Percentiles rank a stretch among this genome's conserved stretches.
phyloP scores from a whole-genome alignment of 2,329 filamentous ascomycete species.

The Cladosporium oxysporum region DNA sequence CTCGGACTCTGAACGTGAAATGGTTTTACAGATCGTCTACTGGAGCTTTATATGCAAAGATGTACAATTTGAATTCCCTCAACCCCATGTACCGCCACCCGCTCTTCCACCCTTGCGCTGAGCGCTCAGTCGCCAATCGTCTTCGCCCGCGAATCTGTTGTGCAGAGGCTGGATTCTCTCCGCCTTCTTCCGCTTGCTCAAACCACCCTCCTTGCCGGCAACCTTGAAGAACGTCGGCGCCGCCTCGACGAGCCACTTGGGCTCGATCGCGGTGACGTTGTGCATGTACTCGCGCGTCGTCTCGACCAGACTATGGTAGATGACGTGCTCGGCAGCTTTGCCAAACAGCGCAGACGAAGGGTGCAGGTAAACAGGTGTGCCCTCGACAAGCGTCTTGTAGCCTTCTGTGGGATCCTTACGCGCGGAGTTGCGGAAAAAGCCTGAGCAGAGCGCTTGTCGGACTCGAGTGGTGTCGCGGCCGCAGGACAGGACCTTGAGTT shows the following conservation, averaged over 20 bases:
- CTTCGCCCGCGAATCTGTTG: slow-evolving; percentile 87
- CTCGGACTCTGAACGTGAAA: neutral
- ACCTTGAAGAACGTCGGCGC: slow-evolving; percentile 99
- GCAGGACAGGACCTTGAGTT: slow-evolving; percentile 78
- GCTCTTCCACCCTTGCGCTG: slow-evolving; percentile 82
- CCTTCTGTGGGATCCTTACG: slow-evolving; percentile 95
- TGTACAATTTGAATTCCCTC: neutral
- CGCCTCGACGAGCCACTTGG: slow-evolving; percentile 89
- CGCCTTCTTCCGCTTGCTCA: slow-evolving; percentile 89
- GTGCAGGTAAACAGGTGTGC: slow-evolving; percentile 92
- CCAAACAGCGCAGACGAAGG: slow-evolving; percentile 89
- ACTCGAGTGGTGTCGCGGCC: slow-evolving; percentile 85
- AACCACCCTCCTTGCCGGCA: slow-evolving; percentile 71
- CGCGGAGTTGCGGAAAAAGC: slow-evolving; percentile 94
- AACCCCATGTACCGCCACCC: slow-evolving; percentile 94
- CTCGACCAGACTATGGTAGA: slow-evolving; percentile 87
- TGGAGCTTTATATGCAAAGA: neutral
- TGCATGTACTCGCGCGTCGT: slow-evolving; percentile 99
- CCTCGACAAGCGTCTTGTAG: slow-evolving; percentile 95
- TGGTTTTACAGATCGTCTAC: neutral
- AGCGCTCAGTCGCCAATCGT: slow-evolving; percentile 91
- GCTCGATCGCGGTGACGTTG: slow-evolving; percentile 87
- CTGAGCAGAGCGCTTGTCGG: slow-evolving; percentile 82
- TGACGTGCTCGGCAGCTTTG: slow-evolving; percentile 93
- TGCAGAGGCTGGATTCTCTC: slow-evolving; percentile 95